These are phyloP conservation scores for Geotrichum restrictum DNA, from an alignment of 1,139 yeast genomes.

Conservation along the genomic window DNA sequence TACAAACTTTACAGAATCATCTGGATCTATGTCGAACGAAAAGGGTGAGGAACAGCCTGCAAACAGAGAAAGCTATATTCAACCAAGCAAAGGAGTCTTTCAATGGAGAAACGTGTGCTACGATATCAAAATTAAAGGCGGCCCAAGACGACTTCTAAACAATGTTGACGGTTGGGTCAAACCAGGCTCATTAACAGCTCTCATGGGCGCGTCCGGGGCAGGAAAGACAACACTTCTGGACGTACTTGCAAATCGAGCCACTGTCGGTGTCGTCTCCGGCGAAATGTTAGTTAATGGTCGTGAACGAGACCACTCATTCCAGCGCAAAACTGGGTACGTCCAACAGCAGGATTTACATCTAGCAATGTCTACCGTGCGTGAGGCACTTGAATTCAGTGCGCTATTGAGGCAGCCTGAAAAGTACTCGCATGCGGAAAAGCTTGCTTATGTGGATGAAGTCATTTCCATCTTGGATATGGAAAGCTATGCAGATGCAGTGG, in stretches of 20 bases:
- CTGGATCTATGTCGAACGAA: no score
- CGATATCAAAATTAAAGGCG: slow-evolving; percentile 59
- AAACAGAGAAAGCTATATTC: slow-evolving; percentile 21
- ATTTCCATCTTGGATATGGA: slow-evolving; percentile 68
- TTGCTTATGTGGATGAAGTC: slow-evolving; percentile 67
- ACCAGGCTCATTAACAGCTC: slow-evolving; percentile 70
- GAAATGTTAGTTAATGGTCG: slow-evolving; percentile 70
- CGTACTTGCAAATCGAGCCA: slow-evolving; percentile 72
- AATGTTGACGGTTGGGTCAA: slow-evolving; percentile 82
- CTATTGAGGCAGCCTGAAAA: slow-evolving; percentile 62
- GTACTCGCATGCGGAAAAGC: slow-evolving; percentile 56
- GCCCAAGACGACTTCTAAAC: slow-evolving; percentile 56
- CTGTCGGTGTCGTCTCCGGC: slow-evolving; percentile 75
- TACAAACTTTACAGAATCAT: slow-evolving; percentile 16
- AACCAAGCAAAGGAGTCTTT: slow-evolving; percentile 47
- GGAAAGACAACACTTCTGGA: slow-evolving; percentile 77
- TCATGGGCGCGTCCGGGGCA: slow-evolving; percentile 88
- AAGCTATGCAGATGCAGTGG: slow-evolving; percentile 72
- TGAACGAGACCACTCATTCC: slow-evolving; percentile 66
- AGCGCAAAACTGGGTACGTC: slow-evolving; percentile 77
- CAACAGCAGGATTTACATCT: slow-evolving; percentile 80
- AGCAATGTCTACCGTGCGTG: slow-evolving; percentile 73
- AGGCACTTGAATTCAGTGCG: slow-evolving; percentile 69
- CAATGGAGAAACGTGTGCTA: slow-evolving; percentile 79
- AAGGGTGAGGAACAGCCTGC: not conserved